These are phyloP conservation scores for Stygiomarasmius scandens DNA, from an alignment of 1,284 basidiomycete genomes.

Conservation along the genomic window DNA sequence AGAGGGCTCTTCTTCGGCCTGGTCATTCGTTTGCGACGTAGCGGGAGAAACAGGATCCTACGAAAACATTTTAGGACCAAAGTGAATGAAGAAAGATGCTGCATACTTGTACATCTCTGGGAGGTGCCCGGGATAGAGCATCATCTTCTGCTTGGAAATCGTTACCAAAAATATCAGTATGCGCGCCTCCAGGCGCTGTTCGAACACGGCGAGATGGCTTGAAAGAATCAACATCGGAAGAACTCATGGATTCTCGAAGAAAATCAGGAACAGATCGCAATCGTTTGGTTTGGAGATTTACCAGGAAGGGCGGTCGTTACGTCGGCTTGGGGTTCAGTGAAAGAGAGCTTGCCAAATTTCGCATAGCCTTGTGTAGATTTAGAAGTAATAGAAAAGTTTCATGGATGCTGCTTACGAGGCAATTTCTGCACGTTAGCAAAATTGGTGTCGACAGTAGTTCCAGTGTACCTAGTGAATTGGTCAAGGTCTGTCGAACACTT, in stretches of 20 bases:
- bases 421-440: constrained; percentile 71
- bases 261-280: not conserved
- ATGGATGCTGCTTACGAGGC: constrained; percentile 52
- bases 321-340: constrained; percentile 20
- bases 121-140: constrained; percentile 47
- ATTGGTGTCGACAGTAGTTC: constrained; percentile 72
- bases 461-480: constrained; percentile 54
- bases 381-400: not conserved
- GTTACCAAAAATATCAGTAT: constrained; percentile 47
- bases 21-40: constrained; percentile 12
- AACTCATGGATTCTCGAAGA: constrained; percentile 6
- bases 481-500: constrained; percentile 17
- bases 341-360: constrained; percentile 52
- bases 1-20: constrained; percentile 26
- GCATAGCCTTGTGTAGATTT: constrained; percentile 49
- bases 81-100: not conserved
- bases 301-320: constrained; percentile 9
- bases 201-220: constrained; percentile 57
- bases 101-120: constrained; percentile 20
- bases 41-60: constrained; percentile 1
- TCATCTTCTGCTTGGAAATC: constrained; percentile 42
- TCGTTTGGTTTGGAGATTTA: not conserved
- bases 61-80: not conserved
- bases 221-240: constrained; percentile 31
- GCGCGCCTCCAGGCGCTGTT: constrained; percentile 50